Evolutionary conservation across 768 basidiomycete genomes (phyloP).

Genomic region (Tulasnella sp.): DNA sequence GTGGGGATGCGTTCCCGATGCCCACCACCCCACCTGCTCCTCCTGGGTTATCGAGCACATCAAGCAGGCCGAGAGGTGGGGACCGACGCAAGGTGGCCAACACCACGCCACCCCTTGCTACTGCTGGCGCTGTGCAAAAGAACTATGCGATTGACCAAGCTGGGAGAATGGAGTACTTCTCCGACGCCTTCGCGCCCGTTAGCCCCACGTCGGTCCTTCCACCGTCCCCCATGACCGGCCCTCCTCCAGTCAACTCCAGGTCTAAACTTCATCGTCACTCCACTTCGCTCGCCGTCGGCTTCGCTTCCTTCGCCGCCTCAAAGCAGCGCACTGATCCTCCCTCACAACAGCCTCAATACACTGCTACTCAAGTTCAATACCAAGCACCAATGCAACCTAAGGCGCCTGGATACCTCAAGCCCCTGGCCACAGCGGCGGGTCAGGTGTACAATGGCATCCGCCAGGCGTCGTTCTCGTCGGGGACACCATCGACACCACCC

Average conservation of each 20-base stretch:
- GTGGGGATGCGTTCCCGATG: slow-evolving; percentile 12
- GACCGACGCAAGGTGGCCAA: slow-evolving; percentile 3
- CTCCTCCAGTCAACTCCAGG: not conserved
- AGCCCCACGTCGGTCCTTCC: not conserved
- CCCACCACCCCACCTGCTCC: not conserved
- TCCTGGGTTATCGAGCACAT: not conserved
- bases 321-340: not conserved
- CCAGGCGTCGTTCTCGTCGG: slow-evolving; percentile 7
- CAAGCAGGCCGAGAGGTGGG: not conserved
- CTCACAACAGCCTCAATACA: not conserved
- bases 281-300: slow-evolving; percentile 8
- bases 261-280: slow-evolving; percentile 10
- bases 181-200: slow-evolving; percentile 12
- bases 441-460: slow-evolving; percentile 11
- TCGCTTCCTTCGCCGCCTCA: slow-evolving; percentile 10
- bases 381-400: not conserved
- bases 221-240: not conserved
- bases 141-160: not conserved
- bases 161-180: slow-evolving; percentile 10
- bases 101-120: not conserved
- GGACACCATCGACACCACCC: not conserved
- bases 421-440: not conserved
- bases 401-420: slow-evolving; percentile 3
- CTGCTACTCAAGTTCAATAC: not conserved
- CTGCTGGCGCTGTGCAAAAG: not conserved